Conservation (phyloP, 345 rosid species). For the Mangifera indica region DNA sequence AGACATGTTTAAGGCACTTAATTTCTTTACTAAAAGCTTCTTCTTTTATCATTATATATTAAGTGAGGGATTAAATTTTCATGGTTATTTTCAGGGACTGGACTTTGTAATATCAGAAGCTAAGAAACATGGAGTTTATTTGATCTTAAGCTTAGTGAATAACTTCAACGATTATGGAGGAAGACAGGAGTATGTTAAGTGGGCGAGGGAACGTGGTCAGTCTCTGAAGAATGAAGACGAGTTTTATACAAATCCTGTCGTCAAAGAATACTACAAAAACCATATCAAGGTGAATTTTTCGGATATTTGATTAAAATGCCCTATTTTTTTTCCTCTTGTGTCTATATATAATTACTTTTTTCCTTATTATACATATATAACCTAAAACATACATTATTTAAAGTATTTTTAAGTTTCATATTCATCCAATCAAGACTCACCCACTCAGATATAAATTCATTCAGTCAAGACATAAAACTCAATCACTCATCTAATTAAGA, state of each 20-base stretch:
- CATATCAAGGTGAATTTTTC: constrained; percentile 58
- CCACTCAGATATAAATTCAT: too few relatives aligned
- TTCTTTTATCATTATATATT: neutral
- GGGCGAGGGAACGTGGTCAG: constrained; percentile 54
- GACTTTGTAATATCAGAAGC: constrained; percentile 80
- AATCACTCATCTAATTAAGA: too few relatives aligned
- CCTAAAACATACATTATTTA: too few relatives aligned
- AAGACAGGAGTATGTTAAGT: constrained; percentile 52
- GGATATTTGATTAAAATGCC: too few relatives aligned
- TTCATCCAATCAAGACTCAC: too few relatives aligned
- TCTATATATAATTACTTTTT: too few relatives aligned
- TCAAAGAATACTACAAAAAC: constrained; percentile 57
- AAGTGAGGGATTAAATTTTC: neutral
- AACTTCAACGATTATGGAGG: constrained; percentile 70
- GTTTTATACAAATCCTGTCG: constrained; percentile 51
- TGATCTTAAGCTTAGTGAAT: constrained; percentile 71
- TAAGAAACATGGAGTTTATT: constrained; percentile 34
- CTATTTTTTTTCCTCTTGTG: too few relatives aligned
- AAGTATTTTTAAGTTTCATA: too few relatives aligned
- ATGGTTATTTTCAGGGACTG: constrained; percentile 45
- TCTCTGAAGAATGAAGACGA: constrained; percentile 47
- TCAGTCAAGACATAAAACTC: too few relatives aligned
- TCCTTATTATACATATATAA: too few relatives aligned
- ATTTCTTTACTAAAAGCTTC: neutral
- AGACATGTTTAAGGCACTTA: constrained; percentile 50